Percentiles rank a stretch among this genome's conserved stretches.
phyloP scores from a whole-genome alignment of 352 stramenopile genomes.

The Pythium brachiatum region DNA sequence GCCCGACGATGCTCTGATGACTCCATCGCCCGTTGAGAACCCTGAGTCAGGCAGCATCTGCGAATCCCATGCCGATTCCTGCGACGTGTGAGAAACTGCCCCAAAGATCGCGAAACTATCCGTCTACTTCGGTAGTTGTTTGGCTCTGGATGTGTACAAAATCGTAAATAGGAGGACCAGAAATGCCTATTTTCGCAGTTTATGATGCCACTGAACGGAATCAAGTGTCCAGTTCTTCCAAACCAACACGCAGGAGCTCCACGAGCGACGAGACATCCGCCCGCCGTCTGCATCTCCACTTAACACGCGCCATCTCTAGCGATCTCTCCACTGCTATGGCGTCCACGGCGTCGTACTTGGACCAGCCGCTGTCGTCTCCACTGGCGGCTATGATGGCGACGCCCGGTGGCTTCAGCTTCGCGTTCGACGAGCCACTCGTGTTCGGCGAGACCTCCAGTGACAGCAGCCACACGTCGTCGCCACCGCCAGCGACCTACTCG shows the following conservation, averaged over 20 bases:
- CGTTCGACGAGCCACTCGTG: conserved; percentile 4
- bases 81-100: conserved; percentile 1
- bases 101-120: no score
- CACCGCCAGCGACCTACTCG: not conserved
- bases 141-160: no score
- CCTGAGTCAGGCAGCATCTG: not conserved
- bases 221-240: no score
- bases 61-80: not conserved
- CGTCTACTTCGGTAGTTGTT: no score
- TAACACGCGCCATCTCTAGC: no score
- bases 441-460: conserved; percentile 16
- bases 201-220: no score
- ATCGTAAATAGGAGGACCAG: no score
- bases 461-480: conserved; percentile 16
- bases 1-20: not conserved
- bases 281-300: not conserved
- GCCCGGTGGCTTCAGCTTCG: conserved; percentile 5
- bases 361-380: not conserved
- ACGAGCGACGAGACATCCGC: no score
- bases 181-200: no score
- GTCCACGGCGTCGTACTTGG: conserved; percentile 5
- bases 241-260: no score
- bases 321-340: not conserved
- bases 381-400: conserved; percentile 4
- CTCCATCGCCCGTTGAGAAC: no score